These are phyloP conservation scores for Schizonepeta tenuifolia DNA, from an alignment of 257 asterid genomes.

Conservation along the genomic window DNA sequence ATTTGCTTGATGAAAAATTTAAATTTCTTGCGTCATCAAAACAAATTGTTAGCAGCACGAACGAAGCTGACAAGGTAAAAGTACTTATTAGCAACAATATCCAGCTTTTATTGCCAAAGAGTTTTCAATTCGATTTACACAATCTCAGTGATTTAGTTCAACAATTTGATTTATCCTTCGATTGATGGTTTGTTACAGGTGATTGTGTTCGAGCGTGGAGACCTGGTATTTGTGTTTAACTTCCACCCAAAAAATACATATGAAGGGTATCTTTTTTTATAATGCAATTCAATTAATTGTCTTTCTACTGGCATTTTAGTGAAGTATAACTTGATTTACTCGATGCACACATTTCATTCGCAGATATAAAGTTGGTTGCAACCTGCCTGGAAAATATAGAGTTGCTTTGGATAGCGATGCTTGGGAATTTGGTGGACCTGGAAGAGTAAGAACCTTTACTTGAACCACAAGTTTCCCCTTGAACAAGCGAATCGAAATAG, in stretches of 20 bases:
- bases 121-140: conserved; percentile 10
- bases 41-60: conserved; percentile 73
- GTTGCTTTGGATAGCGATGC: conserved; percentile 96
- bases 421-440: conserved; percentile 90
- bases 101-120: not conserved
- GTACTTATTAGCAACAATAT: conserved; percentile 10
- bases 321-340: conserved; percentile 5
- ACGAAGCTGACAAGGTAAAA: conserved; percentile 82
- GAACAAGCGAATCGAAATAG: not conserved
- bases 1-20: conserved; percentile 73
- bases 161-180: conserved; percentile 9
- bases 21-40: conserved; percentile 78
- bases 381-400: conserved; percentile 90
- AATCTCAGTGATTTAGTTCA: conserved; percentile 3
- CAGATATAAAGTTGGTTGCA: conserved; percentile 98
- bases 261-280: conserved; percentile 62
- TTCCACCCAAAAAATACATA: conserved; percentile 86
- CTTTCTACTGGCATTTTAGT: not conserved
- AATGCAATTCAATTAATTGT: conserved; percentile 31
- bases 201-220: conserved; percentile 92
- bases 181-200: conserved; percentile 57
- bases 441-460: conserved; percentile 70
- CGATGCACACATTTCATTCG: conserved; percentile 20
- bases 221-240: conserved; percentile 87
- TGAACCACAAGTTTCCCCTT: conserved; percentile 9